phyloP scores from a whole-genome alignment of 1,284 basidiomycete species.

The Ganoderma lingzhi region DNA sequence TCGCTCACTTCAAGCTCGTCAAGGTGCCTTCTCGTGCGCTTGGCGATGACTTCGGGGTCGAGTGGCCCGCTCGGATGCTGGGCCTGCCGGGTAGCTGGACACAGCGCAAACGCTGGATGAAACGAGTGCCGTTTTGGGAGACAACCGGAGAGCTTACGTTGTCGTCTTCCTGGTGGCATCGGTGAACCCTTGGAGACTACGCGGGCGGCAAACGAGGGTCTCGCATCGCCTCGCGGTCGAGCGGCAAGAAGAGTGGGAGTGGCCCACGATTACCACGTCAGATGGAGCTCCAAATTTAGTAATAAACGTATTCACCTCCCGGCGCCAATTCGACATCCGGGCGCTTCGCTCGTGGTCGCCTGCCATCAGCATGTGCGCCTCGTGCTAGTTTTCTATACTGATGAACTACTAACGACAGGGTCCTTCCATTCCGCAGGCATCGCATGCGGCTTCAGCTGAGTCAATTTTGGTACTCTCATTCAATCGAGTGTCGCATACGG shows the following conservation, averaged over 20 bases:
- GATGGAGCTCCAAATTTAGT: background rate
- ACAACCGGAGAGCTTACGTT: constrained; percentile 21
- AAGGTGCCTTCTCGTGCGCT: constrained; percentile 77
- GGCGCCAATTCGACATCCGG: background rate
- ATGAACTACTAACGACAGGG: background rate
- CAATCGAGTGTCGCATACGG: background rate
- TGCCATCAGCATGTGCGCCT: background rate
- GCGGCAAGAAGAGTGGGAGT: constrained; percentile 4
- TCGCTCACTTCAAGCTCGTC: constrained; percentile 79
- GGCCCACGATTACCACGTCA: constrained; percentile 5
- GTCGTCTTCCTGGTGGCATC: constrained; percentile 28
- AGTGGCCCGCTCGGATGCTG: constrained; percentile 44
- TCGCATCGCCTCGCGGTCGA: background rate
- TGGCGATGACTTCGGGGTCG: constrained; percentile 72
- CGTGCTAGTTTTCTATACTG: background rate
- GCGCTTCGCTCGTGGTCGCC: constrained; percentile 1
- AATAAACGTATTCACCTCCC: constrained; percentile 8
- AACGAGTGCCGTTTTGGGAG: background rate
- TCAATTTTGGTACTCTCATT: background rate
- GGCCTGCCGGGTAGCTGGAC: constrained; percentile 50
- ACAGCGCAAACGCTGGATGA: constrained; percentile 13
- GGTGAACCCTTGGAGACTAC: background rate
- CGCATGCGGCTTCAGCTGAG: background rate
- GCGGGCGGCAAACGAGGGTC: constrained; percentile 5
- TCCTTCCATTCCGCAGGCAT: constrained; percentile 2